Percentiles rank a stretch among this genome's conserved stretches.
Conservation (phyloP, 192 early-diverging fungal genomes). For the Dissophora ornata region DNA sequence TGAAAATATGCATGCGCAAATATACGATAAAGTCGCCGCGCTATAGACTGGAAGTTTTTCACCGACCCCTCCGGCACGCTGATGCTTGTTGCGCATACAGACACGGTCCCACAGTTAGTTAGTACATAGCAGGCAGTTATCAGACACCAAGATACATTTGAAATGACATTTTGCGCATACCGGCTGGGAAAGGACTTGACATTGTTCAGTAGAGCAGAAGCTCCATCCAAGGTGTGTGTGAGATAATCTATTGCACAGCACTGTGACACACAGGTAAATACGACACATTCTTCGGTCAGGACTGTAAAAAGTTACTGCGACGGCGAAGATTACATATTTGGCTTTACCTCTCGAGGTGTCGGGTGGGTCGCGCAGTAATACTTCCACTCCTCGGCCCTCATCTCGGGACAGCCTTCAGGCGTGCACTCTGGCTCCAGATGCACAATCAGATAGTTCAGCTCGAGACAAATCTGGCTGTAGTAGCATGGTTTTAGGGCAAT, state of each 20-base stretch:
- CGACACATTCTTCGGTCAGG: no score
- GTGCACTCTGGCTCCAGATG: constrained; percentile 83
- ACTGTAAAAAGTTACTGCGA: no score
- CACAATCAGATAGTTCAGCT: constrained; percentile 82
- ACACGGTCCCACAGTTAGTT: no score
- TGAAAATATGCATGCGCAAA: constrained; percentile 97
- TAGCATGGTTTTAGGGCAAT: background rate
- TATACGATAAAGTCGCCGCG: constrained; percentile 93
- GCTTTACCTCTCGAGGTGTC: constrained; percentile 71
- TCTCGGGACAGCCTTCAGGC: constrained; percentile 81
- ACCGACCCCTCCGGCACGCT: constrained; percentile 73
- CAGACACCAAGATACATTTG: no score
- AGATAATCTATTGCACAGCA: constrained; percentile 94
- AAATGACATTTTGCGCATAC: constrained; percentile 57
- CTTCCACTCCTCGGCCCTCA: constrained; percentile 92
- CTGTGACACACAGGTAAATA: no score
- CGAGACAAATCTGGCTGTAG: constrained; percentile 82
- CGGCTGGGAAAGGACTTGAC: constrained; percentile 80
- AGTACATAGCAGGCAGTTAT: no score
- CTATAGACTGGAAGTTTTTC: constrained; percentile 91
- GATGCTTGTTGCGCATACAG: no score
- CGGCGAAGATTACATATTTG: no score
- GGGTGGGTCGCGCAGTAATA: constrained; percentile 95
- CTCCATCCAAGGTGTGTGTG: constrained; percentile 93
- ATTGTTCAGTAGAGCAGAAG: constrained; percentile 82